Evolutionary conservation across 352 stramenopile genomes (phyloP).

Genomic region (Globisporangium paroecandrum): DNA sequence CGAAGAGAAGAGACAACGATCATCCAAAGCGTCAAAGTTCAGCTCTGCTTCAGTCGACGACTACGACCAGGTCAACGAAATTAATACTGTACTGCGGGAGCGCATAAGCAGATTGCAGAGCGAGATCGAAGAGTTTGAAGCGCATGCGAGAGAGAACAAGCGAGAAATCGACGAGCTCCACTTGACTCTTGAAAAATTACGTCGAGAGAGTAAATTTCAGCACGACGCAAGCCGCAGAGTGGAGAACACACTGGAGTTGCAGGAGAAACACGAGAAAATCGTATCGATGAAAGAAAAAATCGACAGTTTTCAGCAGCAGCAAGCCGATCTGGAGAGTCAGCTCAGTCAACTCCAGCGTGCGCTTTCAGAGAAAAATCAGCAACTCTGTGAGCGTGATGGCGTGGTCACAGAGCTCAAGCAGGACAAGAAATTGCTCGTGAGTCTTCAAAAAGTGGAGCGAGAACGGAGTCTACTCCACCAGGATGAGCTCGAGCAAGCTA

Average conservation of each 20-base stretch:
- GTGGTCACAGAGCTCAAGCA: constrained; percentile 36
- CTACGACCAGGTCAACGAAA: constrained; percentile 4
- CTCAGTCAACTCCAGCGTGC: constrained; percentile 24
- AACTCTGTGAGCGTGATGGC: constrained; percentile 27
- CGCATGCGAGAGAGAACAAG: background rate
- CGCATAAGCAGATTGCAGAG: constrained; percentile 2
- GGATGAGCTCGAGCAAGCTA: constrained; percentile 25
- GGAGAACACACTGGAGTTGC: background rate
- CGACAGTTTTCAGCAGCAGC: constrained; percentile 9
- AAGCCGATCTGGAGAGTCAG: constrained; percentile 12
- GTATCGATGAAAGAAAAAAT: background rate
- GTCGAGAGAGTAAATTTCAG: background rate
- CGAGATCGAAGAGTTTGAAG: constrained; percentile 5
- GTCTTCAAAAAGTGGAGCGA: constrained; percentile 33
- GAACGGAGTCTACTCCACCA: constrained; percentile 22
- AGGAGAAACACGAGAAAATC: background rate
- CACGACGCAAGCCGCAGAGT: background rate
- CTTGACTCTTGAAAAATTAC: background rate
- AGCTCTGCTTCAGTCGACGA: background rate
- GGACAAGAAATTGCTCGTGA: constrained; percentile 31
- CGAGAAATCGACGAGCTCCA: constrained; percentile 8
- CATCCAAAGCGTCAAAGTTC: background rate
- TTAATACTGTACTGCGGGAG: constrained; percentile 8
- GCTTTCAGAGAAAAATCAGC: constrained; percentile 25
- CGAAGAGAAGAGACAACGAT: background rate